Percentiles rank a stretch among this genome's conserved stretches.
These are phyloP conservation scores for Penicillium sp. DNA, from an alignment of 2,329 filamentous ascomycete species.

Conservation along the genomic window DNA sequence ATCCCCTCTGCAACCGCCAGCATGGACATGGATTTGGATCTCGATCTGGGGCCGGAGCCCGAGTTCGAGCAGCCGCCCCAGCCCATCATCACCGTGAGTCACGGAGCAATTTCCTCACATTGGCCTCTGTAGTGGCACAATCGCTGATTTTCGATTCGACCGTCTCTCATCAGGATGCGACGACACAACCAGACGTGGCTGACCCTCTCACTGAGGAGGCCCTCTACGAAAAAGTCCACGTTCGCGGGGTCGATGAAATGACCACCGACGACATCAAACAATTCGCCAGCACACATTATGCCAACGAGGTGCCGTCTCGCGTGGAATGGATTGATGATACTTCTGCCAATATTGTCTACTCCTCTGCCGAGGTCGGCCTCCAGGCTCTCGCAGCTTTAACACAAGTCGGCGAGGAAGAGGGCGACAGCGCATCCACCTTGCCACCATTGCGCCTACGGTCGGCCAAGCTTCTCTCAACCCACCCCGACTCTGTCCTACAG, in stretches of 20 bases:
- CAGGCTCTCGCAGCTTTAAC: constrained; percentile 58
- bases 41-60: constrained; percentile 58
- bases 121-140: not conserved
- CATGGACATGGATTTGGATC: constrained; percentile 77
- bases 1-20: constrained; percentile 37
- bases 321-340: constrained; percentile 96
- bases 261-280: constrained; percentile 77
- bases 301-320: constrained; percentile 57
- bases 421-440: constrained; percentile 49
- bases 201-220: constrained; percentile 41
- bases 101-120: not conserved
- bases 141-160: constrained; percentile 10
- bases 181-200: constrained; percentile 27
- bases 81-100: constrained; percentile 38
- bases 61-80: constrained; percentile 51
- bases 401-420: constrained; percentile 42
- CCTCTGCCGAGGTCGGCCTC: constrained; percentile 56
- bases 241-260: constrained; percentile 80
- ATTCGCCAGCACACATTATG: constrained; percentile 72
- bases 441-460: constrained; percentile 66
- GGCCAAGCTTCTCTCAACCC: constrained; percentile 69
- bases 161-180: constrained; percentile 31
- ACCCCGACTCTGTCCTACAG: constrained; percentile 70
- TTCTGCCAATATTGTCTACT: constrained; percentile 84
- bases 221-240: constrained; percentile 69